Evolutionary conservation across 495 filamentous ascomycete species (phyloP).

Genomic region (Penicillium crystallinum): DNA sequence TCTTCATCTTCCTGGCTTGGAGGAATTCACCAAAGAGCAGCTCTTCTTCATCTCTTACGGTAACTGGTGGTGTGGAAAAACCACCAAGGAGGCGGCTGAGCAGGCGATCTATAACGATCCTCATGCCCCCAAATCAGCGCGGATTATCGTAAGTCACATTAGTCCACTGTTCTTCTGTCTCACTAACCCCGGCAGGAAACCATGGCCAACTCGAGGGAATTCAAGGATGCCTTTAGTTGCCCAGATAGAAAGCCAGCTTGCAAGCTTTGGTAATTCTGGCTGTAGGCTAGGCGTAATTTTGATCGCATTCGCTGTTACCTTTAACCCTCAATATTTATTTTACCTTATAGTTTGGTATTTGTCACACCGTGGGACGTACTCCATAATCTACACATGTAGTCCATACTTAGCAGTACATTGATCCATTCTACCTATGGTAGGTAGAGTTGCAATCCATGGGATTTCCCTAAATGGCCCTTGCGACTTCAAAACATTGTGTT

Average conservation of each 20-base stretch:
- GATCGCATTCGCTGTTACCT: too few species aligned
- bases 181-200: constrained; percentile 43
- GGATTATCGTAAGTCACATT: constrained; percentile 48
- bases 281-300: too few species aligned
- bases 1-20: constrained; percentile 57
- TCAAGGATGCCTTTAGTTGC: constrained; percentile 63
- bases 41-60: constrained; percentile 66
- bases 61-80: constrained; percentile 67
- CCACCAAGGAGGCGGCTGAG: constrained; percentile 50
- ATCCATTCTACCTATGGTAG: too few species aligned
- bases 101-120: constrained; percentile 56
- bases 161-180: not conserved
- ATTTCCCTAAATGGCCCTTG: too few species aligned
- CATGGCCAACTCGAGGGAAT: constrained; percentile 62
- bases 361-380: too few species aligned
- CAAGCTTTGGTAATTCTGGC: constrained; percentile 55
- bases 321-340: too few species aligned
- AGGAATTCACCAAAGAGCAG: constrained; percentile 63
- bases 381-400: too few species aligned
- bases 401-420: too few species aligned
- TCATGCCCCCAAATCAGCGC: constrained; percentile 56
- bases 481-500: too few species aligned
- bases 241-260: constrained; percentile 59
- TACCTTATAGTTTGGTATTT: too few species aligned
- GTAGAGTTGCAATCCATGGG: too few species aligned